Evolutionary conservation across 805 yeast genomes (phyloP).

Genomic region (Kluyveromyces dobzhanskii): DNA sequence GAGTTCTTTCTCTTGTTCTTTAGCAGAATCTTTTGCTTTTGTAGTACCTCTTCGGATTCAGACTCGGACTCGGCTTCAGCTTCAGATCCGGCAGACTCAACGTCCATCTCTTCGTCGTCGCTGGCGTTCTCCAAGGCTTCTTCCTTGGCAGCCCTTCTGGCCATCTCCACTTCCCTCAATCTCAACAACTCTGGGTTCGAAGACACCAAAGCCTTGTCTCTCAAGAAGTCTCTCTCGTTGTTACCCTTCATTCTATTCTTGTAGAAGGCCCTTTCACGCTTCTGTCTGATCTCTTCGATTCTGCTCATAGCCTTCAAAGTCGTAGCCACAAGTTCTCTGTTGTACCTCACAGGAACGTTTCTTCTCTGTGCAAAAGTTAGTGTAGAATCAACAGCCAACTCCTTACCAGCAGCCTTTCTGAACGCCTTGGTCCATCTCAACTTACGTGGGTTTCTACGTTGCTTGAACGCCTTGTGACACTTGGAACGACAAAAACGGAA

Average conservation of each 20-base stretch:
- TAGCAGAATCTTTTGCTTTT: conserved; percentile 54
- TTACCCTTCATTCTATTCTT: conserved; percentile 99
- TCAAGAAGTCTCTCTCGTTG: conserved; percentile 73
- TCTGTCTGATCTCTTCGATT: conserved; percentile 90
- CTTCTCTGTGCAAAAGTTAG: conserved; percentile 95
- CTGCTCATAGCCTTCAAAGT: conserved; percentile 93
- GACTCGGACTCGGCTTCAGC: conserved; percentile 44
- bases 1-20: conserved; percentile 38
- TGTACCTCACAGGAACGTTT: conserved; percentile 95
- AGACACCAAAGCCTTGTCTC: conserved; percentile 84
- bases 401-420: conserved; percentile 98
- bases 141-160: conserved; percentile 62
- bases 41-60: conserved; percentile 40
- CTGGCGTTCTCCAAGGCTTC: conserved; percentile 44
- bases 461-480: conserved; percentile 95
- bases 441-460: conserved; percentile 97
- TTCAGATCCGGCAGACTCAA: conserved; percentile 37
- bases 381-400: conserved; percentile 94
- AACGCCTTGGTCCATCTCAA: conserved; percentile 98
- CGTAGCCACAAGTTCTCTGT: conserved; percentile 90
- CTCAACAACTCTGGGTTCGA: conserved; percentile 81
- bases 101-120: conserved; percentile 37
- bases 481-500: conserved; percentile 96
- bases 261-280: conserved; percentile 97
- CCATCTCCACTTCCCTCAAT: conserved; percentile 88